Evolutionary conservation across 2,329 filamentous ascomycete genomes (phyloP), one percentile per base, ranked within the genome.

Genomic region (Tolypocladium nubicola): DNA sequence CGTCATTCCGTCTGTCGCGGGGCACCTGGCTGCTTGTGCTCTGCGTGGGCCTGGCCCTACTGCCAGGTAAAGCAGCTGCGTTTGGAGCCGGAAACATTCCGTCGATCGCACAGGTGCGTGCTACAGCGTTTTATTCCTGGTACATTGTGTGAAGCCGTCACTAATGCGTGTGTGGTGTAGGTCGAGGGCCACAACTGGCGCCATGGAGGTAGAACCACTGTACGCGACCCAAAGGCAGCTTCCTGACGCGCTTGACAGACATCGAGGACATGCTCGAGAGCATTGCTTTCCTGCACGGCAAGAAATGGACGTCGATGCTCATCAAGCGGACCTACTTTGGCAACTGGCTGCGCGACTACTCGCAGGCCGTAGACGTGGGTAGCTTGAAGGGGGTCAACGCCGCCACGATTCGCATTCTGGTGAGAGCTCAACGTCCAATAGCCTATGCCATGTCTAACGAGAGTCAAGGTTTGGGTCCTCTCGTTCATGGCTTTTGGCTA

Each of bases 331-430:
- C 86, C 37, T 93, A 91, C 73, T 93, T 93, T 75, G 89, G 89
- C 58, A 94, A 94, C 72, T 94, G 89, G 89, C 76, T 93, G 45
- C 82, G 89, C 59, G 89, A 93, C 74, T 94, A 94, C 70, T 91
- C 87, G 14, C 89, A 93, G 67, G 89, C 89, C 40, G 80, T 93
- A 70, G 89, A 93, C 66, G 86, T 92, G 14, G 88, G 88, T 53
- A 90, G 86, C 59, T 72, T 94, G 60, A 92, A 91, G 73, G 86
- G 85, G 59, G 85, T 90, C 59, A 89, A 88, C 61, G 86, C 87
- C 39, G 85, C 87, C 41, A 91, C 89, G 4, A 89, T 94, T 64
- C 81, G 89, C 49, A 83, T 93, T 59, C 73, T 94, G 41, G 86
- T 81, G 68, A 57, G 72, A 41, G 11, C 16, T 19, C 19, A 8